These are phyloP conservation scores for Diplodia intermedia DNA, from an alignment of 2,329 filamentous ascomycete species.

Conservation along the genomic window DNA sequence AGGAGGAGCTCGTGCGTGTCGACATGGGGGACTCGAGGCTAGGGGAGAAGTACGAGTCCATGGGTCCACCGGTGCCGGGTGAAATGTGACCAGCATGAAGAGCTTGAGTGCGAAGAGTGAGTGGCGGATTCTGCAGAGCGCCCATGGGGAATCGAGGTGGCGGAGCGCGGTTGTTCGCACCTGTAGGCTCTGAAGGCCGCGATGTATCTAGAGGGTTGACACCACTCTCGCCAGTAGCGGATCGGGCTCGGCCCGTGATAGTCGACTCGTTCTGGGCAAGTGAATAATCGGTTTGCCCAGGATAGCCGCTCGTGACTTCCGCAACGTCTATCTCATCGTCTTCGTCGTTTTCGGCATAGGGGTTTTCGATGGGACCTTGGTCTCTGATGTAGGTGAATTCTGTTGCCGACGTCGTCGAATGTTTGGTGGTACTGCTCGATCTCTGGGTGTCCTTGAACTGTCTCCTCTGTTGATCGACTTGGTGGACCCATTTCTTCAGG, in stretches of 20 bases:
- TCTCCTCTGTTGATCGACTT: constrained; percentile 76
- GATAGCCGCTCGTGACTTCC: constrained; percentile 27
- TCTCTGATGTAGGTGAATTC: constrained; percentile 82
- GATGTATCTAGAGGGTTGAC: constrained; percentile 42
- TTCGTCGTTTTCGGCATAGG: constrained; percentile 71
- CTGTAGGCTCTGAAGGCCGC: constrained; percentile 44
- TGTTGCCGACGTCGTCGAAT: constrained; percentile 65
- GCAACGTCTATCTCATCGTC: constrained; percentile 59
- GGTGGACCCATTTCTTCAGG: constrained; percentile 89
- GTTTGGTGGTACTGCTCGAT: constrained; percentile 54
- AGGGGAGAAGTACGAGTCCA: constrained; percentile 92
- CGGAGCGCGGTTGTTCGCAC: constrained; percentile 59
- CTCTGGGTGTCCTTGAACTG: constrained; percentile 56
- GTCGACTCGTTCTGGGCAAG: constrained; percentile 74
- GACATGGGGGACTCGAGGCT: constrained; percentile 79
- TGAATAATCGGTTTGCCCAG: constrained; percentile 56
- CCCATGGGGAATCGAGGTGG: constrained; percentile 76
- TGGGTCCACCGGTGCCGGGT: constrained; percentile 67
- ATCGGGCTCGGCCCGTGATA: constrained; percentile 76
- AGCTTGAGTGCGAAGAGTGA: constrained; percentile 74
- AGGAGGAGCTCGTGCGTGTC: constrained; percentile 74
- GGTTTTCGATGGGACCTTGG: constrained; percentile 74
- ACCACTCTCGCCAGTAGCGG: constrained; percentile 74
- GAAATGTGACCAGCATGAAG: constrained; percentile 59
- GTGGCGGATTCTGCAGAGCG: constrained; percentile 52